A percentile compares a stretch with the other conserved stretches of the same genome.
phyloP scores from a whole-genome alignment of 139 green algal species.

The Chlorella vulgaris region DNA sequence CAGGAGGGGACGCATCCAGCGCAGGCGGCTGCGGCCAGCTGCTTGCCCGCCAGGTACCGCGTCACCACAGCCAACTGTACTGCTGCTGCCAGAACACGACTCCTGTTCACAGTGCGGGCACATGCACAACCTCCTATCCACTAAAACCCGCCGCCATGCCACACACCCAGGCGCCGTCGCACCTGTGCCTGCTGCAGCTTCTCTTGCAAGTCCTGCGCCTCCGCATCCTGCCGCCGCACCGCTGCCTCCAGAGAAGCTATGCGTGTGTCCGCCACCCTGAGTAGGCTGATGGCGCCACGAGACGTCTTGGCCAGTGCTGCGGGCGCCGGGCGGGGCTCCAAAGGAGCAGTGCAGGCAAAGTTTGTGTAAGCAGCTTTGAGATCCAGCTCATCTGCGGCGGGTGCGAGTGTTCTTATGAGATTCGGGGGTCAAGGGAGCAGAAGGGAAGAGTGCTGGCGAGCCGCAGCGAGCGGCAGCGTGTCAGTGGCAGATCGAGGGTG shows the following conservation, averaged over 20 bases:
- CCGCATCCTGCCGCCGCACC: constrained; percentile 37
- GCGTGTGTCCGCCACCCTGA: constrained; percentile 37
- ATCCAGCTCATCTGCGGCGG: background rate
- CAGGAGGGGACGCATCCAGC: too few relatives aligned
- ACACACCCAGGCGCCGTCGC: background rate
- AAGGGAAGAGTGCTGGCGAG: too few relatives aligned
- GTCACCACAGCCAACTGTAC: too few relatives aligned
- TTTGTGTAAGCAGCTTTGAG: background rate
- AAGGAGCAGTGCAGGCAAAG: background rate
- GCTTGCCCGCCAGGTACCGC: too few relatives aligned
- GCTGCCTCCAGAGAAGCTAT: constrained; percentile 57
- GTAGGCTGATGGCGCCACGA: constrained; percentile 38
- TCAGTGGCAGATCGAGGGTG: too few relatives aligned
- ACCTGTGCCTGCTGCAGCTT: constrained; percentile 28
- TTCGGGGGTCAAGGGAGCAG: too few relatives aligned
- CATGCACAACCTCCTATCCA: too few relatives aligned
- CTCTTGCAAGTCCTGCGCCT: background rate
- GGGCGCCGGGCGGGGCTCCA: constrained; percentile 8
- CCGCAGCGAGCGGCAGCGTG: too few relatives aligned
- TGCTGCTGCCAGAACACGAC: too few relatives aligned
- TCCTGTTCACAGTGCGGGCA: too few relatives aligned
- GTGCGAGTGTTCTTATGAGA: background rate
- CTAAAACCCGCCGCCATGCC: background rate
- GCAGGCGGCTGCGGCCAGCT: too few relatives aligned
- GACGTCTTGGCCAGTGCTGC: constrained; percentile 12